These are phyloP conservation scores for Ceratobasidium sp. DNA, from an alignment of 1,284 basidiomycete species.

Conservation along the genomic window DNA sequence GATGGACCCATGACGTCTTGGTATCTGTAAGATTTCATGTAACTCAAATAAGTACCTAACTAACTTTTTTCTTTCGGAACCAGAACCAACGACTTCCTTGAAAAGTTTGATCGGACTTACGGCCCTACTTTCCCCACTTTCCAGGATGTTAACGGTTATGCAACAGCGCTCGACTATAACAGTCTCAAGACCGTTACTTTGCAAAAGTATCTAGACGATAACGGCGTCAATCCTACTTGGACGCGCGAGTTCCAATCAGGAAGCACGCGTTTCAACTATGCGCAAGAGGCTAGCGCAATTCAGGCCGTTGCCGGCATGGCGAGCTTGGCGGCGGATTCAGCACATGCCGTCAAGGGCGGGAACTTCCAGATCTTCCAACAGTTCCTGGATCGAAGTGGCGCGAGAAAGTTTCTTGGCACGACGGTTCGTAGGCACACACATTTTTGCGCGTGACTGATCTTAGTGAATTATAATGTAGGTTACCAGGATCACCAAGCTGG, in stretches of 20 bases:
- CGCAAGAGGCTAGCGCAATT: slow-evolving; percentile 78
- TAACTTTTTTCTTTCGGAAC: slow-evolving; percentile 65
- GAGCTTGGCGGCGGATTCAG: slow-evolving; percentile 80
- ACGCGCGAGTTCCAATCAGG: slow-evolving; percentile 85
- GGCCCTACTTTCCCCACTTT: slow-evolving; percentile 1
- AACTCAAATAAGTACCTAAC: no score
- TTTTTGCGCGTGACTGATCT: not conserved
- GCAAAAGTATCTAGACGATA: slow-evolving; percentile 70
- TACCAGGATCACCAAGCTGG: slow-evolving; percentile 7
- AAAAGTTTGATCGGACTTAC: slow-evolving; percentile 11
- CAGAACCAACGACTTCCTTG: slow-evolving; percentile 67
- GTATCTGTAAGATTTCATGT: slow-evolving; percentile 62
- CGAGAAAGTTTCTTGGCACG: slow-evolving; percentile 76
- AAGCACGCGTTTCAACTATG: slow-evolving; percentile 90
- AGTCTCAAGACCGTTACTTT: slow-evolving; percentile 68
- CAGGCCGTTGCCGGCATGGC: slow-evolving; percentile 84
- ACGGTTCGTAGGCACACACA: slow-evolving; percentile 57
- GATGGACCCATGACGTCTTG: slow-evolving; percentile 50
- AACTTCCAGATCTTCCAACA: slow-evolving; percentile 89
- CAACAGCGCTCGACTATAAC: slow-evolving; percentile 67
- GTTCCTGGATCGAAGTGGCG: slow-evolving; percentile 79
- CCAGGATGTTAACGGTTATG: slow-evolving; percentile 67
- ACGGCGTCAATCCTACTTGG: slow-evolving; percentile 72
- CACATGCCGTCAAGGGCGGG: slow-evolving; percentile 78
- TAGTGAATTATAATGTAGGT: not conserved